Evolutionary conservation across 805 yeast genomes (phyloP).

Genomic region (Ogataea allantospora): DNA sequence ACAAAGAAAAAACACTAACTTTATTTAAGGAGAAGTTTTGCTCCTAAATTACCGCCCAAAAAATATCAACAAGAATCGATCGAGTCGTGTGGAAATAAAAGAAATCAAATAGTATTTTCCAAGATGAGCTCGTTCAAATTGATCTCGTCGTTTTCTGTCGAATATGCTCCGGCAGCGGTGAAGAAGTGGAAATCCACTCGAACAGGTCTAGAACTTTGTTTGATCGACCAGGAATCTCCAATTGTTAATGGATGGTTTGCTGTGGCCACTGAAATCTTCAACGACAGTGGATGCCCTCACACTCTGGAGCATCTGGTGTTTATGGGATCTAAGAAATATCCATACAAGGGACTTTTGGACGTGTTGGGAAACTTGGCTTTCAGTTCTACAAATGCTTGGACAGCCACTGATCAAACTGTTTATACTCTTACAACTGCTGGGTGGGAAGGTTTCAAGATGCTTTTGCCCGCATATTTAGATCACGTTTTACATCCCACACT

Average conservation of each 20-base stretch:
- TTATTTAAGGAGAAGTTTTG: constrained; percentile 2
- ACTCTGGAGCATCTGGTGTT: constrained; percentile 92
- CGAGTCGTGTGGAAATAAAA: constrained; percentile 5
- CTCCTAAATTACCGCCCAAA: constrained; percentile 7
- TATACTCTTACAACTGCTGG: constrained; percentile 92
- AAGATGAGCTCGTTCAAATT: constrained; percentile 37
- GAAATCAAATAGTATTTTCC: neutral
- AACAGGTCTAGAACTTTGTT: constrained; percentile 80
- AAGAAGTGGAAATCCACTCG: constrained; percentile 76
- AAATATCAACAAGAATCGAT: constrained; percentile 1
- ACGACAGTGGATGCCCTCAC: constrained; percentile 92
- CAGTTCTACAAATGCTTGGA: constrained; percentile 94
- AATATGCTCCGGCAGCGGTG: constrained; percentile 69
- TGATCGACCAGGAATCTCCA: constrained; percentile 79
- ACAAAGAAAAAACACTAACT: neutral
- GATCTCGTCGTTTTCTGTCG: constrained; percentile 56
- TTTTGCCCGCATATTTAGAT: constrained; percentile 87
- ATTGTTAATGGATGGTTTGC: constrained; percentile 92
- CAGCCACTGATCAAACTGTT: constrained; percentile 92
- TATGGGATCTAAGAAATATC: constrained; percentile 88
- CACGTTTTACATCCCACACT: constrained; percentile 82
- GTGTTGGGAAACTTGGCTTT: constrained; percentile 79
- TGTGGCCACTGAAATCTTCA: constrained; percentile 86
- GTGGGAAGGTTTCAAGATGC: constrained; percentile 85
- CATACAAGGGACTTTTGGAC: constrained; percentile 89